Conservation (phyloP, 1,284 basidiomycete species). For the Rugosomyces carneus region DNA sequence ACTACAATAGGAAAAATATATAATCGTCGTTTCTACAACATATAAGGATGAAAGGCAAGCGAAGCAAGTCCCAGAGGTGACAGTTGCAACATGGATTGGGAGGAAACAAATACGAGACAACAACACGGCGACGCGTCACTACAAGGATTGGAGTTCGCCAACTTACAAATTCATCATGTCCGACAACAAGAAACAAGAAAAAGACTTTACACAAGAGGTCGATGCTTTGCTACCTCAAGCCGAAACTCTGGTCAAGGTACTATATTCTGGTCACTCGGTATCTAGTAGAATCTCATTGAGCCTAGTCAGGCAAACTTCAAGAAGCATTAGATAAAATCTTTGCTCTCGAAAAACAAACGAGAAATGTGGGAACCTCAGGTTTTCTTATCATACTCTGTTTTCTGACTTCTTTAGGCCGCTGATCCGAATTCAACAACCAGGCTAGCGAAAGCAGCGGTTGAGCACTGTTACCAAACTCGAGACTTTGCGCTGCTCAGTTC, state of each 20-base stretch:
- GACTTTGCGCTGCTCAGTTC: slow-evolving; percentile 70
- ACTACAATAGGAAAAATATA: slow-evolving; percentile 26
- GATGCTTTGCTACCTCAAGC: slow-evolving; percentile 55
- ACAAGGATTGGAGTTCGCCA: slow-evolving; percentile 25
- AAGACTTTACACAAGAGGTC: slow-evolving; percentile 69
- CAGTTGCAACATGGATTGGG: slow-evolving; percentile 15
- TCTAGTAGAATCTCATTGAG: slow-evolving; percentile 6
- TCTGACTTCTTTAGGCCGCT: slow-evolving; percentile 59
- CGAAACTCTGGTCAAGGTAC: slow-evolving; percentile 50
- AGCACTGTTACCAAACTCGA: slow-evolving; percentile 68
- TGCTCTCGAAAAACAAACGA: slow-evolving; percentile 89
- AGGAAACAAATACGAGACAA: slow-evolving; percentile 32
- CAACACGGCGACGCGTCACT: slow-evolving; percentile 65
- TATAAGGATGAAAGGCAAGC: slow-evolving; percentile 5
- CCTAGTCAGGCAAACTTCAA: slow-evolving; percentile 69
- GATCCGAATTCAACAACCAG: slow-evolving; percentile 89
- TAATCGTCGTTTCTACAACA: slow-evolving; percentile 12
- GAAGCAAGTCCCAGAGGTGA: slow-evolving; percentile 11
- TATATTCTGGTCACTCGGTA: slow-evolving; percentile 11
- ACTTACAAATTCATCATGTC: slow-evolving; percentile 50
- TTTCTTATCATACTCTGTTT: background rate
- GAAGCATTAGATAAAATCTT: slow-evolving; percentile 90
- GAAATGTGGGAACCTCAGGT: slow-evolving; percentile 64
- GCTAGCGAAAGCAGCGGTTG: slow-evolving; percentile 69
- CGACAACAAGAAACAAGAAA: slow-evolving; percentile 75